These are phyloP conservation scores for Acaromyces ingoldii DNA, from an alignment of 1,284 basidiomycete genomes.

Conservation along the genomic window DNA sequence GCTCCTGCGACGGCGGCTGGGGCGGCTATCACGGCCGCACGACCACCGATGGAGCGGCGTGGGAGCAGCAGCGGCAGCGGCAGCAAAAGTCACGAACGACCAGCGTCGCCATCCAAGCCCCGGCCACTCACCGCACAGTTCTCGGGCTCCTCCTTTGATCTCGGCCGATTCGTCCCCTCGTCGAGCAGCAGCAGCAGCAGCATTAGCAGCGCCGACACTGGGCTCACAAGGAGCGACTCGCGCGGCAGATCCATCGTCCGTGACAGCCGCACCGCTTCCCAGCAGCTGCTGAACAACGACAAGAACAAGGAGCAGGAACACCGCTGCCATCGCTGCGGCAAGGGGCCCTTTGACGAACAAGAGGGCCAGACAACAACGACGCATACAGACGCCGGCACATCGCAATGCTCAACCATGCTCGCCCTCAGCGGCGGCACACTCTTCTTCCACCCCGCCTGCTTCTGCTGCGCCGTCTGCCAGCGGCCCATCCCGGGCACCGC, in stretches of 20 bases:
- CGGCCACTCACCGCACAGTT: conserved; percentile 34
- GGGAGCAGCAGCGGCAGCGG: no score
- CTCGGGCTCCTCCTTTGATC: conserved; percentile 20
- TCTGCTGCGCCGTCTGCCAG: conserved; percentile 24
- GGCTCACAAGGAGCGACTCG: no score
- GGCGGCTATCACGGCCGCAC: no score
- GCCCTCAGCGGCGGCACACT: conserved; percentile 12
- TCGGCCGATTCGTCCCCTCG: conserved; percentile 27
- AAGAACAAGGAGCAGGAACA: conserved; percentile 8
- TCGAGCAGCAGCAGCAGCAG: not conserved
- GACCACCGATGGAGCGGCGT: no score
- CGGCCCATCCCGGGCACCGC: conserved; percentile 18
- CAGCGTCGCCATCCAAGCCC: conserved; percentile 24
- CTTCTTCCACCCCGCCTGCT: conserved; percentile 32
- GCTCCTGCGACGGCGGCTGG: not conserved
- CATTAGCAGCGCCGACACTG: no score
- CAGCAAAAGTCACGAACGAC: no score
- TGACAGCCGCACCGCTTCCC: no score
- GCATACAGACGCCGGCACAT: no score
- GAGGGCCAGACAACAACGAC: no score
- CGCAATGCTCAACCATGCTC: conserved; percentile 24
- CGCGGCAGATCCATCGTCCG: no score
- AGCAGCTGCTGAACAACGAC: no score
- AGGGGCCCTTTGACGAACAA: conserved; percentile 33
- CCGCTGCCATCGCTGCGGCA: conserved; percentile 17